Evolutionary conservation across 371 early-diverging fungal species (phyloP).

Genomic region (Mucor sp.): DNA sequence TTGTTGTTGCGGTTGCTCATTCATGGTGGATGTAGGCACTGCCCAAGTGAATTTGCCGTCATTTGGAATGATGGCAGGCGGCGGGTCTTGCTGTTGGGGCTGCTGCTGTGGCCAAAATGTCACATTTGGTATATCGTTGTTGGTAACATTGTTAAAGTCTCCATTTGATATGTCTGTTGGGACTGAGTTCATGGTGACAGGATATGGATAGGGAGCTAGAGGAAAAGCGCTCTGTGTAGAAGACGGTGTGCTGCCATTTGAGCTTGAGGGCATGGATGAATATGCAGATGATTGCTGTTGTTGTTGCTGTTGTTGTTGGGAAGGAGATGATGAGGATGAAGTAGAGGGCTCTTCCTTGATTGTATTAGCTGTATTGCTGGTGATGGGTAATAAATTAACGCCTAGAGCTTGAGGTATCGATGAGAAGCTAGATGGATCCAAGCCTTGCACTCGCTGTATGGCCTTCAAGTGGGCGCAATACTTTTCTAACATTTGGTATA

Average conservation of each 20-base stretch:
- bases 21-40: constrained; percentile 4
- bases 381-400: constrained; percentile 1
- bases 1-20: background rate
- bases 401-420: constrained; percentile 1
- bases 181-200: constrained; percentile 38
- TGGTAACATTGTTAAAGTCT: background rate
- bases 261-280: background rate
- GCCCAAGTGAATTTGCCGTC: constrained; percentile 40
- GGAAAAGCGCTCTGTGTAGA: constrained; percentile 22
- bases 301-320: background rate
- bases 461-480: constrained; percentile 62
- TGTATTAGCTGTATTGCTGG: background rate
- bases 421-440: constrained; percentile 4
- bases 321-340: background rate
- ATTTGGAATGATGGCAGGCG: constrained; percentile 37
- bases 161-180: constrained; percentile 14
- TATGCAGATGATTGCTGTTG: background rate
- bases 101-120: constrained; percentile 37
- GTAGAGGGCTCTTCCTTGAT: background rate
- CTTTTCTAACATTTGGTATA: constrained; percentile 62
- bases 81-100: constrained; percentile 26
- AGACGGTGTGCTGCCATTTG: background rate
- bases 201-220: constrained; percentile 33
- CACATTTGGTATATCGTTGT: constrained; percentile 29
- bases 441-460: constrained; percentile 19